Conservation (phyloP, 169 alveolate genomes). For the Sarcocystis neurona region DNA sequence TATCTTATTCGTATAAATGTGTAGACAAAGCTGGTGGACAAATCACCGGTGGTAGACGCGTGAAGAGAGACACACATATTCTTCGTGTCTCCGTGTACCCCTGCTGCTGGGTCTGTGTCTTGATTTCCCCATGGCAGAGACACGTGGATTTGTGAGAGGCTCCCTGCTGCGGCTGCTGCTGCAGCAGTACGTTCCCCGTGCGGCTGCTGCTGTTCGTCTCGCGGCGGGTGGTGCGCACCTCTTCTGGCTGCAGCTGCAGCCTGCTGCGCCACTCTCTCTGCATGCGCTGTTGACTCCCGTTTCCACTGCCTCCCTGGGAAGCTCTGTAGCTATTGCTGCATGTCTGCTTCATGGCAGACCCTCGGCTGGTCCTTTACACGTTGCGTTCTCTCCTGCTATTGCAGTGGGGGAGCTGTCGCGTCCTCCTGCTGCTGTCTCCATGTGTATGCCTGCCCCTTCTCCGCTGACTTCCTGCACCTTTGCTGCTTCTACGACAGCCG, state of each 20-base stretch:
- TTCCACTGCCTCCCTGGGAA: no score
- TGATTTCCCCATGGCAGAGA: background rate
- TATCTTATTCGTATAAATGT: no score
- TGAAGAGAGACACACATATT: background rate
- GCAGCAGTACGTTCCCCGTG: background rate
- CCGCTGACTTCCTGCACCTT: background rate
- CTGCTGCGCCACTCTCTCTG: background rate
- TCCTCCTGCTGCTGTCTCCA: background rate
- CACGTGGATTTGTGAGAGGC: background rate
- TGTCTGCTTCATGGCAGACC: no score
- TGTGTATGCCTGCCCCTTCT: background rate
- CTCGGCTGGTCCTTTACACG: no score
- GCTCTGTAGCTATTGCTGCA: no score
- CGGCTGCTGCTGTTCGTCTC: background rate
- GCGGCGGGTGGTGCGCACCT: background rate
- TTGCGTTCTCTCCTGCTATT: conserved; percentile 29
- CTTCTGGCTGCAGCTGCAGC: conserved; percentile 27
- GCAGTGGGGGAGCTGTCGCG: background rate
- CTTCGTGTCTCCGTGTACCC: background rate
- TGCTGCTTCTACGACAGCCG: conserved; percentile 14
- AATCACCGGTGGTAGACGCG: background rate
- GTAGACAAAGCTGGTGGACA: no score
- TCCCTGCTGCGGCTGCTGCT: background rate
- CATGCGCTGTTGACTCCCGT: no score
- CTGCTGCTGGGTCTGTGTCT: background rate